Evolutionary conservation across 1,139 yeast species (phyloP).

Genomic region (Magnusiomyces suaveolens): DNA sequence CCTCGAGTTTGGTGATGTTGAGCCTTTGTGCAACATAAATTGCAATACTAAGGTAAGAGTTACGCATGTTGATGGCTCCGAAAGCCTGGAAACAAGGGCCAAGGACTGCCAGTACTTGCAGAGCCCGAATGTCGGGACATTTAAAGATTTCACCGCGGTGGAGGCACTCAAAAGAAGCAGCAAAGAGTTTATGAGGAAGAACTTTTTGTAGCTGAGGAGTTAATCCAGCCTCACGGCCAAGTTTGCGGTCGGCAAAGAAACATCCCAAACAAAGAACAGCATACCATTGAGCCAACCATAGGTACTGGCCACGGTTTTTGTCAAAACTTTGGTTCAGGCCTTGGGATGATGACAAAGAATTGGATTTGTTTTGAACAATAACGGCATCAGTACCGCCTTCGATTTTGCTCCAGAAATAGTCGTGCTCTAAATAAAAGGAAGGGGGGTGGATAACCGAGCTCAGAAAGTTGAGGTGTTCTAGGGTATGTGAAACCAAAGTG

Average conservation of each 20-base stretch:
- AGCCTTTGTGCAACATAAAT: constrained; percentile 29
- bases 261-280: constrained; percentile 30
- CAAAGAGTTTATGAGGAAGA: constrained; percentile 28
- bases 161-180: constrained; percentile 32
- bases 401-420: constrained; percentile 15
- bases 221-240: constrained; percentile 22
- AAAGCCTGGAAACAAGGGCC: constrained; percentile 28
- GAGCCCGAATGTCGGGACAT: constrained; percentile 26
- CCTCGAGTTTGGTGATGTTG: constrained; percentile 23
- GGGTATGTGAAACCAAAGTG: constrained; percentile 10
- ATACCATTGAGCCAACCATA: constrained; percentile 32
- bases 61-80: constrained; percentile 31
- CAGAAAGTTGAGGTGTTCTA: constrained; percentile 14
- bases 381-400: not conserved
- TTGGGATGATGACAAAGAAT: no score
- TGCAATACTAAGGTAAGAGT: constrained; percentile 25
- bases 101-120: constrained; percentile 30
- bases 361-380: not conserved
- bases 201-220: constrained; percentile 23
- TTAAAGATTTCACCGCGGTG: constrained; percentile 32
- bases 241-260: constrained; percentile 27
- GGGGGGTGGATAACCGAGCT: constrained; percentile 16
- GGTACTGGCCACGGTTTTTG: constrained; percentile 21
- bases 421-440: constrained; percentile 16
- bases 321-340: constrained; percentile 6